These are phyloP conservation scores for Mimosa pudica DNA, from an alignment of 306 rosid genomes.

Conservation along the genomic window DNA sequence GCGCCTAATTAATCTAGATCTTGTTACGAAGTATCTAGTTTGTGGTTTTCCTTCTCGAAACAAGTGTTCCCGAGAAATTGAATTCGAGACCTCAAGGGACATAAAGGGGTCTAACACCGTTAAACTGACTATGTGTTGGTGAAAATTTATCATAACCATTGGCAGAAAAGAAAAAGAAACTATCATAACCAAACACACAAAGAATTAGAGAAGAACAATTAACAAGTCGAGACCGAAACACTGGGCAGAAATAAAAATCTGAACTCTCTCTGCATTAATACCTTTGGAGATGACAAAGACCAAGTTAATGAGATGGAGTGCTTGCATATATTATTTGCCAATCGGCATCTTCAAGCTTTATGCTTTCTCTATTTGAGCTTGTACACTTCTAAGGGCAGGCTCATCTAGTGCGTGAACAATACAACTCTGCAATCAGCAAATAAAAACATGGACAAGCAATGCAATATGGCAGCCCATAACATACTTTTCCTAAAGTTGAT, in stretches of 20 bases:
- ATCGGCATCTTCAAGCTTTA: not conserved
- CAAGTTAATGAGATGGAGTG: not conserved
- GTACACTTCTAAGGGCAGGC: not conserved
- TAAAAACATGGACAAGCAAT: conserved; percentile 18
- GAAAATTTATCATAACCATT: too few relatives aligned
- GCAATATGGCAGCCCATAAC: conserved; percentile 24
- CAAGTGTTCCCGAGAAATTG: too few relatives aligned
- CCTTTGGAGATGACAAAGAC: not conserved
- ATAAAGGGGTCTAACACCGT: too few relatives aligned
- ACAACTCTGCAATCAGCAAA: not conserved
- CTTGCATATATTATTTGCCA: not conserved
- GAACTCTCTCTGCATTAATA: not conserved
- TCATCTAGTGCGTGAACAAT: not conserved
- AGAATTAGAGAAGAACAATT: not conserved
- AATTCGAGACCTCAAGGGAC: too few relatives aligned
- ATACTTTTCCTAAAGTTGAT: conserved; percentile 32
- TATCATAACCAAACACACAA: not conserved
- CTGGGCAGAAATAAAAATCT: not conserved
- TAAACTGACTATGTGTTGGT: too few relatives aligned
- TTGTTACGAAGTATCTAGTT: too few relatives aligned
- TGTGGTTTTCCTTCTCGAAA: too few relatives aligned
- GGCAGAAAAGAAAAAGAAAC: too few relatives aligned
- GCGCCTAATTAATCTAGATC: too few relatives aligned
- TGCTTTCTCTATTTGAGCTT: not conserved
- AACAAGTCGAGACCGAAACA: not conserved